A percentile compares a stretch with the other conserved stretches of the same genome.
Evolutionary conservation across 1,284 basidiomycete species (phyloP).

Genomic region (Malassezia sympodialis): DNA sequence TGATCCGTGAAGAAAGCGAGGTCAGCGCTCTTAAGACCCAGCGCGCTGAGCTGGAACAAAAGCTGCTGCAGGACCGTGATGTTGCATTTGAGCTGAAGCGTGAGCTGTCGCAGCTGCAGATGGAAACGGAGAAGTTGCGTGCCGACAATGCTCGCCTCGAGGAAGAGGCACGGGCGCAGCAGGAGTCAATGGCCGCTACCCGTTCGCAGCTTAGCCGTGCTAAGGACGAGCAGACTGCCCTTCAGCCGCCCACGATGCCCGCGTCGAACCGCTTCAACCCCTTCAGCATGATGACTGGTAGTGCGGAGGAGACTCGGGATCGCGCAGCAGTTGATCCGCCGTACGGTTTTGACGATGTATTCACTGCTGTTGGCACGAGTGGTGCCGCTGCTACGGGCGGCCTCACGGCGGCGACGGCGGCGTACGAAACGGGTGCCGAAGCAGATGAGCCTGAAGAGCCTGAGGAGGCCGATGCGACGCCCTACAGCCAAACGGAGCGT

Average conservation of each 20-base stretch:
- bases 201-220: constrained; percentile 83
- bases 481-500: not conserved
- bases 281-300: constrained; percentile 58
- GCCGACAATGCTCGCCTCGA: constrained; percentile 72
- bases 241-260: constrained; percentile 20
- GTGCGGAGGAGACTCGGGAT: constrained; percentile 26
- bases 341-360: not conserved
- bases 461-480: not conserved
- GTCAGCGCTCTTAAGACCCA: constrained; percentile 77
- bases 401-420: not conserved
- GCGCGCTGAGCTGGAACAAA: constrained; percentile 82
- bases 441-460: not conserved
- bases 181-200: constrained; percentile 82
- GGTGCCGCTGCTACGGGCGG: not conserved
- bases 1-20: constrained; percentile 84
- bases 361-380: constrained; percentile 6
- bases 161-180: constrained; percentile 91
- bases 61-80: constrained; percentile 82
- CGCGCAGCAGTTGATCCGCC: constrained; percentile 48
- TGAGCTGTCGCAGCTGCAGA: constrained; percentile 67
- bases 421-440: not conserved
- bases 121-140: constrained; percentile 64
- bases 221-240: constrained; percentile 65
- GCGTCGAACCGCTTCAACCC: constrained; percentile 58
- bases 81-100: constrained; percentile 77